Percentiles rank a stretch among this genome's conserved stretches.
phyloP scores from a whole-genome alignment of 2,329 filamentous ascomycete genomes.

The Apiospora rasikravindrae region DNA sequence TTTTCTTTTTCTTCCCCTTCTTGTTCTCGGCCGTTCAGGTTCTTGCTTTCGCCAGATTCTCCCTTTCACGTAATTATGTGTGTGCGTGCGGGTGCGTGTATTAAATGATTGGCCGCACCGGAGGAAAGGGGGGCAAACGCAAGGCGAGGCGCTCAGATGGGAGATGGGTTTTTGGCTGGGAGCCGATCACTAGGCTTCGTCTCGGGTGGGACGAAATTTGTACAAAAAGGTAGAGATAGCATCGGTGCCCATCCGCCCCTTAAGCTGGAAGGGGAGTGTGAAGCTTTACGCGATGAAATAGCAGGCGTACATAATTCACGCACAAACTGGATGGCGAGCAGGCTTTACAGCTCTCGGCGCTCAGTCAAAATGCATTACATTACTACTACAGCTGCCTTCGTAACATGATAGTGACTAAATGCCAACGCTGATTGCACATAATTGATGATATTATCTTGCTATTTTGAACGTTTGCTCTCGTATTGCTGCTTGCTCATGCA shows the following conservation, averaged over 20 bases:
- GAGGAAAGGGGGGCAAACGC: background rate
- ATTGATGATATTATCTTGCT: background rate
- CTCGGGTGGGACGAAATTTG: background rate
- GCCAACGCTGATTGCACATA: background rate
- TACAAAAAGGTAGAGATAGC: background rate
- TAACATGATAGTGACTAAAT: background rate
- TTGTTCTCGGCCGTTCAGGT: background rate
- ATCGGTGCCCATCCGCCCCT: background rate
- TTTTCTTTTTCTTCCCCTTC: background rate
- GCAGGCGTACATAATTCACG: background rate
- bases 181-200: background rate
- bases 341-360: conserved; percentile 7
- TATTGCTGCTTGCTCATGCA: background rate
- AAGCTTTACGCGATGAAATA: background rate
- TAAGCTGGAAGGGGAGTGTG: background rate
- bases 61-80: background rate
- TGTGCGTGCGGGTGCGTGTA: background rate
- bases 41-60: background rate
- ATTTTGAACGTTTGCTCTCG: background rate
- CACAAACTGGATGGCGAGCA: background rate
- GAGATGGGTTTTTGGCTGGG: background rate
- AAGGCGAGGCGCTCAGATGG: background rate
- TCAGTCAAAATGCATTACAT: background rate
- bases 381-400: background rate
- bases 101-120: background rate